Base-by-base conservation (phyloP, 352 stramenopile genomes). In the Peronosclerospora sorghi region DNA sequence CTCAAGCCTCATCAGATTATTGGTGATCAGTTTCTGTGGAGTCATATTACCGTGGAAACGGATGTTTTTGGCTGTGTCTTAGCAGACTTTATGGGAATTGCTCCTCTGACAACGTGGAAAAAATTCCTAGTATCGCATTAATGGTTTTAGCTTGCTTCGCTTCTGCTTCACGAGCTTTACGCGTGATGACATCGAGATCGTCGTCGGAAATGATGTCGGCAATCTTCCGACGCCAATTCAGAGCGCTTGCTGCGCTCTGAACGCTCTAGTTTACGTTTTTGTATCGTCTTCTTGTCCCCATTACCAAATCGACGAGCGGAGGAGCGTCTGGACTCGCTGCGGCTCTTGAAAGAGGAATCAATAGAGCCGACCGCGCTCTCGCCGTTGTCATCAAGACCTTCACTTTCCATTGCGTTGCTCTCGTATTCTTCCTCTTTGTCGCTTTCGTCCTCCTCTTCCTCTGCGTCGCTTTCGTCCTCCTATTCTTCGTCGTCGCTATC, bases 41-140 rank as follows among this genome's bases (percentile, higher is more conserved):
- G 40, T 38, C 0, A 71, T 70, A n/a, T 87, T 71, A 1, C 20
- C n/a, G 38, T 92, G 90, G 4, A 92, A n/a, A 56, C 77, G 87
- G 18, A 92, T n/a, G 2, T 48, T 60, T 18, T 62, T 50, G 8
- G 60, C 50, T 19, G 54, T 1, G 55, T 20, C 5, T 54, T 45
- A 4, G 12, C 40, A 12, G 50, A n/a, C n/a, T 41, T 1, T 53
- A 40, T 8, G 50, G 51, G 29, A 71, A 32, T 8, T 68, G 56
- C 8, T 78, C 65, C 17, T 64, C 67, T 17, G 46, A 56, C 9
- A 72, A 27, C 8, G 29, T 21, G 5, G 54, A 56, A 32, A 80
- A 66, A 20, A 54, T 54, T 23, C 62, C 55, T 12, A 72, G 39
- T 13, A 65, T 67, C 9, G 51, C 45, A 19, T 73, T 51, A 10